phyloP scores from a whole-genome alignment of 108 stramenopile species.

The Schizochytrium sp. region DNA sequence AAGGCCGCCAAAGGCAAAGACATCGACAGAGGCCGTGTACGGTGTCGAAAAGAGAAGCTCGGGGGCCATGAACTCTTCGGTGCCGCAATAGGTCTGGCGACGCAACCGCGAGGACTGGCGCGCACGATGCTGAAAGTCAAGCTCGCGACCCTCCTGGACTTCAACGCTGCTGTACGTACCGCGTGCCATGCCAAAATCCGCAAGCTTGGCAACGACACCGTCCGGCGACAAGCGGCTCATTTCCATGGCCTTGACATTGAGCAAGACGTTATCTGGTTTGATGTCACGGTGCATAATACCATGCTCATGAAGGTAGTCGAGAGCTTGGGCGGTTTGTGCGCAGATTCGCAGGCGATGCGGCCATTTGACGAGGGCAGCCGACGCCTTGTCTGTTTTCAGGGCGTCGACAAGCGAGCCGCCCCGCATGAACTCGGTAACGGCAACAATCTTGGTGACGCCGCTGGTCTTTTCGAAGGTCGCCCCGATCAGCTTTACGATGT shows the following conservation, averaged over 20 bases:
- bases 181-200: slow-evolving; percentile 28
- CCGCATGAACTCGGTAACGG: slow-evolving; percentile 18
- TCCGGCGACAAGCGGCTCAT: not conserved
- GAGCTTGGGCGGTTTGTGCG: not conserved
- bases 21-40: slow-evolving; percentile 14
- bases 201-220: not conserved
- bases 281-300: slow-evolving; percentile 24
- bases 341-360: not conserved
- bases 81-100: slow-evolving; percentile 25
- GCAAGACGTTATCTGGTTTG: slow-evolving; percentile 10
- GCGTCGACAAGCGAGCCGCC: not conserved
- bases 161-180: not conserved
- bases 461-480: not conserved
- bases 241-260: not conserved
- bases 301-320: slow-evolving; percentile 13
- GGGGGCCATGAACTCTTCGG: slow-evolving; percentile 29
- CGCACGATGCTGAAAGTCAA: not conserved
- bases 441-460: not conserved
- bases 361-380: not conserved
- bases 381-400: not conserved
- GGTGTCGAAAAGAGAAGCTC: slow-evolving; percentile 16
- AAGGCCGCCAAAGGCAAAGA: slow-evolving; percentile 14
- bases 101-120: not conserved
- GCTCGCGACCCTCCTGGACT: slow-evolving; percentile 2
- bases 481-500: not conserved